phyloP scores from a whole-genome alignment of 257 asterid genomes.

The Hygrophila difformis region DNA sequence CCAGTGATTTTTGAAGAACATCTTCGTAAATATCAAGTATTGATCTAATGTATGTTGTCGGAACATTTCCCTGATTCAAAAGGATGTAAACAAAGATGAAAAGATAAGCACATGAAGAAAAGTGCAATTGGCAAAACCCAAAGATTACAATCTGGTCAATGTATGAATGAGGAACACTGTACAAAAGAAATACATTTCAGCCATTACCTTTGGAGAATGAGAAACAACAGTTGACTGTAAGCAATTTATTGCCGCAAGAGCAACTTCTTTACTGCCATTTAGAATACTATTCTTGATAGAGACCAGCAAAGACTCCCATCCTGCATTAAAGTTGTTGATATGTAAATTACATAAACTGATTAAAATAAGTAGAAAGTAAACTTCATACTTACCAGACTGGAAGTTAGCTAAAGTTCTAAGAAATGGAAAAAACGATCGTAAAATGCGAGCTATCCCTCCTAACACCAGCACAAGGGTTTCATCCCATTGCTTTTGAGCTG shows the following conservation, averaged over 20 bases:
- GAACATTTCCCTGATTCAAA: constrained; percentile 71
- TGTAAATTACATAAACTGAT: constrained; percentile 1
- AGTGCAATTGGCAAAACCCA: too few species aligned
- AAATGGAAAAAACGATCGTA: constrained; percentile 76
- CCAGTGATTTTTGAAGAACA: constrained; percentile 59
- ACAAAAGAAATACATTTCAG: constrained; percentile 8
- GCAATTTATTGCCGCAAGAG: constrained; percentile 91
- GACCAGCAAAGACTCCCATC: constrained; percentile 84
- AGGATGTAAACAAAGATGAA: constrained; percentile 15
- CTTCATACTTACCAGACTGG: constrained; percentile 47
- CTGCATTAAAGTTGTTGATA: constrained; percentile 23
- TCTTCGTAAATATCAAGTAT: constrained; percentile 78
- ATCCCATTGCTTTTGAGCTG: constrained; percentile 99
- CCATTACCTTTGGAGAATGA: constrained; percentile 78
- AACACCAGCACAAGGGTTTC: constrained; percentile 95
- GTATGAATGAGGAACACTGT: constrained; percentile 10
- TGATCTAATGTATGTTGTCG: constrained; percentile 56
- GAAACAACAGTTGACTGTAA: constrained; percentile 83
- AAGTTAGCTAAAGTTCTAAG: constrained; percentile 64
- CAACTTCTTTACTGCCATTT: constrained; percentile 88
- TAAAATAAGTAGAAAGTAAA: constrained; percentile 2
- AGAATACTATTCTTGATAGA: constrained; percentile 74
- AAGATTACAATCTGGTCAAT: constrained; percentile 4
- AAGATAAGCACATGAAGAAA: constrained; percentile 13
- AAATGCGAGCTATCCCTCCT: constrained; percentile 87